These are phyloP conservation scores for Coccinonectria pachysandricola DNA, from an alignment of 2,329 filamentous ascomycete species.

Conservation along the genomic window DNA sequence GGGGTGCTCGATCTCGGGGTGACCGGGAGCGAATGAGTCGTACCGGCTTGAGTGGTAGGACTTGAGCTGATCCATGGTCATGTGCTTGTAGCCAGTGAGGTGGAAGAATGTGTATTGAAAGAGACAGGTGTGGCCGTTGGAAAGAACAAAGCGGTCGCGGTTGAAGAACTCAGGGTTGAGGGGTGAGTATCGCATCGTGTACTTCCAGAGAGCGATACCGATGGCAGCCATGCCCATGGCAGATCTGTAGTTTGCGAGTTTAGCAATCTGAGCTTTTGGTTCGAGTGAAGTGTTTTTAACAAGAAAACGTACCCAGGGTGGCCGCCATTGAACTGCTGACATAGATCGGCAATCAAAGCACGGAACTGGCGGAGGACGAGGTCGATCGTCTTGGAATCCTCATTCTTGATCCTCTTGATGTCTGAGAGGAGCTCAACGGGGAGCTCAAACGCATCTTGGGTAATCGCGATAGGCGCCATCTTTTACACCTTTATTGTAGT, in stretches of 20 bases:
- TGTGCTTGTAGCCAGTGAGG: slow-evolving; percentile 40
- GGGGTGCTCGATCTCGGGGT: slow-evolving; percentile 47
- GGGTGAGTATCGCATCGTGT: slow-evolving; percentile 50
- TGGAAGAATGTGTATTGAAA: slow-evolving; percentile 46
- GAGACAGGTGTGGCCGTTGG: slow-evolving; percentile 47
- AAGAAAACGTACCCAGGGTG: slow-evolving; percentile 47
- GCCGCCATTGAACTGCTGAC: slow-evolving; percentile 59
- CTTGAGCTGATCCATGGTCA: slow-evolving; percentile 48
- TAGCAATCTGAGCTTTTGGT: neutral
- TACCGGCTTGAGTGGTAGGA: slow-evolving; percentile 35
- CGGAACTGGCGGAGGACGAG: slow-evolving; percentile 50
- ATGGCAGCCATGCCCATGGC: slow-evolving; percentile 54
- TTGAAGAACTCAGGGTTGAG: slow-evolving; percentile 47
- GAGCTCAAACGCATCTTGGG: slow-evolving; percentile 10
- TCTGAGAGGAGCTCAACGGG: slow-evolving; percentile 9
- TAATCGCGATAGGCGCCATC: slow-evolving; percentile 17
- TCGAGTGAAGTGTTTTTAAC: neutral
- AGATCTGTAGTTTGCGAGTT: slow-evolving; percentile 12
- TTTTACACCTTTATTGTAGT: slow-evolving; percentile 3
- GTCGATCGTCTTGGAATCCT: slow-evolving; percentile 25
- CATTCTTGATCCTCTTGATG: slow-evolving; percentile 16
- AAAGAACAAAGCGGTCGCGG: slow-evolving; percentile 51
- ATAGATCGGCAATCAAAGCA: slow-evolving; percentile 55
- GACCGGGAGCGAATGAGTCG: slow-evolving; percentile 43
- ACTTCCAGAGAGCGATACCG: slow-evolving; percentile 49